These are phyloP conservation scores for Backusella liffmaniae DNA, from an alignment of 192 early-diverging fungal species.

Conservation along the genomic window DNA sequence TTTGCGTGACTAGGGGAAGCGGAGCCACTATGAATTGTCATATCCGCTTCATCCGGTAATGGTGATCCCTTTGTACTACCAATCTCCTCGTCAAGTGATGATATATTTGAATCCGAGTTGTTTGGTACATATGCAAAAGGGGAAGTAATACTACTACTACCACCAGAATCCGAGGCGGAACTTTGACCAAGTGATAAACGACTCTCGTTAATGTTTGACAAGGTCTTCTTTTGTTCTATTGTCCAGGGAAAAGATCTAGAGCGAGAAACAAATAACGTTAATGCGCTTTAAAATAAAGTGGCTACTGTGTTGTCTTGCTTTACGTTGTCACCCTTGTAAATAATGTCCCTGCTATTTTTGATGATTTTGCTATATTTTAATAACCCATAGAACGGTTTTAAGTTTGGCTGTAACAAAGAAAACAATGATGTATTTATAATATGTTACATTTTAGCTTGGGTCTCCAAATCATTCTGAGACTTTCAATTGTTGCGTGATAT, in stretches of 20 bases:
- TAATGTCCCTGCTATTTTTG: slow-evolving; percentile 18
- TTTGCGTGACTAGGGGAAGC: background rate
- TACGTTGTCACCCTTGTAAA: slow-evolving; percentile 31
- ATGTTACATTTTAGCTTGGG: slow-evolving; percentile 33
- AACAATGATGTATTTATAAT: background rate
- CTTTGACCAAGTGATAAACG: background rate
- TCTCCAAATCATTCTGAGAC: slow-evolving; percentile 44
- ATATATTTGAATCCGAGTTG: slow-evolving; percentile 3
- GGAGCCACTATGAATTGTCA: background rate
- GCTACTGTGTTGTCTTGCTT: background rate
- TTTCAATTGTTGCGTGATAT: slow-evolving; percentile 41
- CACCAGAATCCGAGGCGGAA: background rate
- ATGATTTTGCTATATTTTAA: slow-evolving; percentile 27
- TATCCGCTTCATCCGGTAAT: background rate
- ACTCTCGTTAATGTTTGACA: background rate
- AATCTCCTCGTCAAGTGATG: background rate
- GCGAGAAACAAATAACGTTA: background rate
- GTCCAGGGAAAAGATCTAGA: slow-evolving; percentile 22
- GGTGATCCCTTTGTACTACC: background rate
- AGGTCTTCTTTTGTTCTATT: background rate
- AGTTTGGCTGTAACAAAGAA: background rate
- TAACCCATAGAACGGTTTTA: background rate
- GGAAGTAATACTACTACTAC: background rate
- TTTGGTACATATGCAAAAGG: background rate
- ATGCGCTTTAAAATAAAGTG: background rate